These are phyloP conservation scores for Lachancea dasiensis DNA, from an alignment of 805 yeast genomes.

Conservation along the genomic window DNA sequence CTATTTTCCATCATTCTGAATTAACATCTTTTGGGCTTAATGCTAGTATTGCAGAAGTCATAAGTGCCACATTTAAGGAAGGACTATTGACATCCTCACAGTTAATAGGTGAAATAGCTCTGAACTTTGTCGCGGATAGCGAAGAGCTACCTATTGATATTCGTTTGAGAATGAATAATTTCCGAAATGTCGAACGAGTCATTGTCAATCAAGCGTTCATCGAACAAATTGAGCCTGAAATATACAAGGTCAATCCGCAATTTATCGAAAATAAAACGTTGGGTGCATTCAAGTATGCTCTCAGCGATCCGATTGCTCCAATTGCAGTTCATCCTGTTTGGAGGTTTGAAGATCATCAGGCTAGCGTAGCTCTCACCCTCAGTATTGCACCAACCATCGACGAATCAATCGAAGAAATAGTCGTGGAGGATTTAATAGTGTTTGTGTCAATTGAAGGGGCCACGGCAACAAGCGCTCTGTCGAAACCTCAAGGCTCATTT, in stretches of 20 bases:
- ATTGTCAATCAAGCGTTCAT: conserved; percentile 51
- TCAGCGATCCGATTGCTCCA: conserved; percentile 53
- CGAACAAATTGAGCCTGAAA: conserved; percentile 40
- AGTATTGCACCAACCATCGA: conserved; percentile 33
- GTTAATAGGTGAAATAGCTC: conserved; percentile 80
- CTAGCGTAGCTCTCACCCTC: conserved; percentile 75
- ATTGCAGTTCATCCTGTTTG: conserved; percentile 73
- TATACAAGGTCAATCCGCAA: conserved; percentile 42
- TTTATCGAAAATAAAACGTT: conserved; percentile 57
- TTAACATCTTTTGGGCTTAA: conserved; percentile 58
- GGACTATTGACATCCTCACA: conserved; percentile 57
- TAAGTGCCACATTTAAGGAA: conserved; percentile 66
- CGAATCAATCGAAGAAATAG: conserved; percentile 30
- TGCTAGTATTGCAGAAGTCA: conserved; percentile 79
- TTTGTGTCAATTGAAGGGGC: conserved; percentile 58
- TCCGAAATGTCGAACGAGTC: conserved; percentile 39
- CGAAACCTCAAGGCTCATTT: conserved; percentile 90
- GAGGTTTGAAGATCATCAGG: conserved; percentile 81
- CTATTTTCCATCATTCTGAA: conserved; percentile 45
- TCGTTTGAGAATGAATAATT: conserved; percentile 37
- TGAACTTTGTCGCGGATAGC: conserved; percentile 48
- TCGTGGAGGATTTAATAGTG: conserved; percentile 36
- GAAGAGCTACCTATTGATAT: conserved; percentile 38
- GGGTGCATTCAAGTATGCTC: conserved; percentile 75
- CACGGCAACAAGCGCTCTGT: conserved; percentile 64